A percentile compares a stretch with the other conserved stretches of the same genome.
Conservation (phyloP, 768 basidiomycete species). For the Amyloporia xantha region DNA sequence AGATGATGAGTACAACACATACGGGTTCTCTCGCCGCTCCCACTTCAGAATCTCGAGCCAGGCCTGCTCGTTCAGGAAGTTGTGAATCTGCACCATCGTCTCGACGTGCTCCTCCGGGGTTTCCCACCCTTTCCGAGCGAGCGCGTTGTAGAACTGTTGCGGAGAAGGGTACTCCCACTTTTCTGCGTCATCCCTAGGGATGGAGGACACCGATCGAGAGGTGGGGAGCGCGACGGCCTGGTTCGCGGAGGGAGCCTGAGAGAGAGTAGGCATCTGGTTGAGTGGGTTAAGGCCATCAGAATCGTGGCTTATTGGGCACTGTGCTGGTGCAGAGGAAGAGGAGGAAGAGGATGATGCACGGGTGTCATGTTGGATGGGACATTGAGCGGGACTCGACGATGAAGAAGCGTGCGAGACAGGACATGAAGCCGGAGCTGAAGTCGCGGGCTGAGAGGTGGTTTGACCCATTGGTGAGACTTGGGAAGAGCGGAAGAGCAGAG, state of each 20-base stretch:
- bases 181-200: conserved; percentile 56
- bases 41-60: conserved; percentile 93
- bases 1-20: conserved; percentile 23
- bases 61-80: conserved; percentile 94
- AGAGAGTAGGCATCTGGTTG: conserved; percentile 87
- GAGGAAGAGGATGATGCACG: conserved; percentile 13
- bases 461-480: conserved; percentile 18
- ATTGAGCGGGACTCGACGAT: conserved; percentile 22
- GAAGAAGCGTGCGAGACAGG: conserved; percentile 17
- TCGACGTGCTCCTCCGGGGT: conserved; percentile 95
- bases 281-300: conserved; percentile 46
- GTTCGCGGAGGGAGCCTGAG: conserved; percentile 56
- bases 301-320: conserved; percentile 61
- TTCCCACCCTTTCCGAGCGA: conserved; percentile 95
- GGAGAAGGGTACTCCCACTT: conserved; percentile 96
- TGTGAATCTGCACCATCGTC: conserved; percentile 97
- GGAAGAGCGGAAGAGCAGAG: conserved; percentile 47
- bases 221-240: conserved; percentile 62
- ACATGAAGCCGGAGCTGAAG: conserved; percentile 15
- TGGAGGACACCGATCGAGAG: conserved; percentile 72
- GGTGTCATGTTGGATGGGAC: conserved; percentile 36
- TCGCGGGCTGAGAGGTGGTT: conserved; percentile 19
- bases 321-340: conserved; percentile 25
- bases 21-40: conserved; percentile 71
- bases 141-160: conserved; percentile 96